phyloP scores from a whole-genome alignment of 352 stramenopile genomes.

The Phytophthora megakarya region DNA sequence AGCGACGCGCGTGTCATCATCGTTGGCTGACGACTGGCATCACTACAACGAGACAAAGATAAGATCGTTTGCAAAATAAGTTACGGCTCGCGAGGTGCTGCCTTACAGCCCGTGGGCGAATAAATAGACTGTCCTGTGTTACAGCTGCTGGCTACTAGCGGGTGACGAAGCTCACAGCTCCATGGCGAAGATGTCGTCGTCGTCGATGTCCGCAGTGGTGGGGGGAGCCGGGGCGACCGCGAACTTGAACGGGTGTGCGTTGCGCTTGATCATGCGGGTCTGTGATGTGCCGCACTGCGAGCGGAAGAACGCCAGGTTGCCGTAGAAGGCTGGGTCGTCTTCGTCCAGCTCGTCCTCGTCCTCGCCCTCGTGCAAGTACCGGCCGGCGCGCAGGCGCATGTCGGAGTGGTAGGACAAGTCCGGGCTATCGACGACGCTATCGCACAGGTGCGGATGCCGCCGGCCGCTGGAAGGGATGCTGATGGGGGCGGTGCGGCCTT shows the following conservation, averaged over 20 bases:
- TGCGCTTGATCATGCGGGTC: conserved; percentile 16
- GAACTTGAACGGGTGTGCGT: conserved; percentile 3
- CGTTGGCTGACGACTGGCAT: conserved; percentile 7
- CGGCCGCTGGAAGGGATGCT: conserved; percentile 44
- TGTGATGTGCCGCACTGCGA: conserved; percentile 44
- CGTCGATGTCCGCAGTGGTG: conserved; percentile 35
- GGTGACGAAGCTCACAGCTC: conserved; percentile 47
- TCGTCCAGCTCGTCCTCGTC: conserved; percentile 51
- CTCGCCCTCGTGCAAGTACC: conserved; percentile 27
- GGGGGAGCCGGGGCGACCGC: conserved; percentile 6
- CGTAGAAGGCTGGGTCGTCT: conserved; percentile 65
- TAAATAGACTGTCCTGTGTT: conserved; percentile 38
- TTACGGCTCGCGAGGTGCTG: conserved; percentile 17
- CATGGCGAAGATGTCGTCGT: conserved; percentile 77
- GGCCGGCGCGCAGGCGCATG: conserved; percentile 34
- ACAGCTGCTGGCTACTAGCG: neutral
- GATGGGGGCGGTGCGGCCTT: conserved; percentile 58
- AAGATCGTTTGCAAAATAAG: conserved; percentile 29
- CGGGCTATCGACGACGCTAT: conserved; percentile 29
- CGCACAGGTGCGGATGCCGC: conserved; percentile 22
- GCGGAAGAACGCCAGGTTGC: conserved; percentile 72
- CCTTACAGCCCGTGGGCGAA: conserved; percentile 14
- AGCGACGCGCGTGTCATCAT: conserved; percentile 11
- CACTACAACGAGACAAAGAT: conserved; percentile 26
- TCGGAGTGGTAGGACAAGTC: conserved; percentile 44